Conservation (phyloP, 768 basidiomycete genomes). For the Trametes cingulata region DNA sequence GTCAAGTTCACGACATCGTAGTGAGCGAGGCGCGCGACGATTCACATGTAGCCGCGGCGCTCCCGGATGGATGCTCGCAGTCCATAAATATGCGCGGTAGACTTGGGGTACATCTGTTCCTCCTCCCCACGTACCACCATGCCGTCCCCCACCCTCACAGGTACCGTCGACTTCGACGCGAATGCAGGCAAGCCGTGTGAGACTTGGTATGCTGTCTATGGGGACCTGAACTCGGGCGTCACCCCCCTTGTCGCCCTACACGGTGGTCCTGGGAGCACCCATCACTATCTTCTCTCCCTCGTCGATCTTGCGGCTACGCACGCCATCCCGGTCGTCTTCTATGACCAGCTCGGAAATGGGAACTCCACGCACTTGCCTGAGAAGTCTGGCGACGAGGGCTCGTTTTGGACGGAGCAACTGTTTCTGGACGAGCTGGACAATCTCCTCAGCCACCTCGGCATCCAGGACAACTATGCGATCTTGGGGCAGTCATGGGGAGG, state of each 20-base stretch:
- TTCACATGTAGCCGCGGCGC: not conserved
- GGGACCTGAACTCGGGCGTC: constrained; percentile 37
- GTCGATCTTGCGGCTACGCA: constrained; percentile 33
- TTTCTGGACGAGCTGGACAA: constrained; percentile 58
- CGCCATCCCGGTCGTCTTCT: constrained; percentile 46
- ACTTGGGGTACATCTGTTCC: too few relatives aligned
- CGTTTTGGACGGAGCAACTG: constrained; percentile 49
- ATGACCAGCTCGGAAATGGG: constrained; percentile 52
- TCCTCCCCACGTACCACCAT: too few relatives aligned
- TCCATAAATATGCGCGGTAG: too few relatives aligned
- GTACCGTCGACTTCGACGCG: constrained; percentile 18
- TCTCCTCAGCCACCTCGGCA: constrained; percentile 43
- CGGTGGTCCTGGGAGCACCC: constrained; percentile 48
- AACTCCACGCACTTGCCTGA: constrained; percentile 45
- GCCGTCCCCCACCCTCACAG: constrained; percentile 13
- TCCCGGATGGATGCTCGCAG: too few relatives aligned
- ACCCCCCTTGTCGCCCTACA: constrained; percentile 46
- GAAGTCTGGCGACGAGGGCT: constrained; percentile 28
- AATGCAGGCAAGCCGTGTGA: constrained; percentile 32
- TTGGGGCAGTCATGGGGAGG: constrained; percentile 63
- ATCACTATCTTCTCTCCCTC: constrained; percentile 43
- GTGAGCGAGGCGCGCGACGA: not conserved
- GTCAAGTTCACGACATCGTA: too few relatives aligned
- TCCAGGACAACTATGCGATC: constrained; percentile 43
- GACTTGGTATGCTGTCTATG: constrained; percentile 48